Evolutionary conservation across 257 asterid genomes (phyloP).

Genomic region (Solanum dulcamara): DNA sequence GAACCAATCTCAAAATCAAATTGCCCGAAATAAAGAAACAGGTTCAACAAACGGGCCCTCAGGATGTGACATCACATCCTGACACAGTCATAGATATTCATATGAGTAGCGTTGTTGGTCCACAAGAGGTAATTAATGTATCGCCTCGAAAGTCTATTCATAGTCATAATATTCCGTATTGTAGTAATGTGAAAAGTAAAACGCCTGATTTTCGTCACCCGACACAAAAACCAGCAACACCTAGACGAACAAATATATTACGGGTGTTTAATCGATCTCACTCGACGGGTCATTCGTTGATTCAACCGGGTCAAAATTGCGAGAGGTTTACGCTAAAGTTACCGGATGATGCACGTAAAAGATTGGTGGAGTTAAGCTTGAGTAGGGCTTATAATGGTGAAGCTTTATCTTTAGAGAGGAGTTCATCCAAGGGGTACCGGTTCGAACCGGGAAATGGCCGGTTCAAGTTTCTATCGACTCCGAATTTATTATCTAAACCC

Average conservation of each 20-base stretch:
- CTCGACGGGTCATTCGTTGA: conserved; percentile 21
- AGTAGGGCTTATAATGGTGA: conserved; percentile 6
- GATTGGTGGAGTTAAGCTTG: conserved; percentile 8
- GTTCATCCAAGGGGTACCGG: conserved; percentile 14
- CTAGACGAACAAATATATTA: background rate
- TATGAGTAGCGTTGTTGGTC: background rate
- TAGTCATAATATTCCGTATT: background rate
- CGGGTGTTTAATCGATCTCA: conserved; percentile 12
- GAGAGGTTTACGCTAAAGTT: conserved; percentile 25
- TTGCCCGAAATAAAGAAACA: background rate
- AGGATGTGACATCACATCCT: background rate
- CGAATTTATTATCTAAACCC: background rate
- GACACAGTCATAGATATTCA: background rate
- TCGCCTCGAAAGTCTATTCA: background rate
- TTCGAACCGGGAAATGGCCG: background rate
- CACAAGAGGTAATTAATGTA: background rate
- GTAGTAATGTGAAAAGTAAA: background rate
- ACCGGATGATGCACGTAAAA: conserved; percentile 13
- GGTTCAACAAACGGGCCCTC: background rate
- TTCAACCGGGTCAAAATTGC: conserved; percentile 9
- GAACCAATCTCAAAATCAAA: conserved; percentile 21
- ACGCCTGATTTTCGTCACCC: background rate
- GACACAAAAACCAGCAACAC: background rate
- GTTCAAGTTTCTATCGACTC: conserved; percentile 1
- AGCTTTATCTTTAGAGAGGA: conserved; percentile 4